These are phyloP conservation scores for Triadica sebifera DNA, from an alignment of 345 rosid genomes.

Conservation along the genomic window DNA sequence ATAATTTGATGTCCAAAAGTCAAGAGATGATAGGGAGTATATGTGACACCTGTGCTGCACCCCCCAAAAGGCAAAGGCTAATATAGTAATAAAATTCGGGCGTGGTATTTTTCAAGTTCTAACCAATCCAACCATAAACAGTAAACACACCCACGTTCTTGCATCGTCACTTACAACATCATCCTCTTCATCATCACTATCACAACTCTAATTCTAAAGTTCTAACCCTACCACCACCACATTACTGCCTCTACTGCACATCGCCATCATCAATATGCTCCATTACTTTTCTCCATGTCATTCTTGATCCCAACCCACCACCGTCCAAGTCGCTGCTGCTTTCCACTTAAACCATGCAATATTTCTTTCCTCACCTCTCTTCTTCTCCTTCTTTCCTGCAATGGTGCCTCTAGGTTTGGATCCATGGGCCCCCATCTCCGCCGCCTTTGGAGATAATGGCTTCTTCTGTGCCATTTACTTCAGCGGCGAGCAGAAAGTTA, in stretches of 20 bases:
- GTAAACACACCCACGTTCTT: constrained; percentile 37
- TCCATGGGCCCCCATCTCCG: constrained; percentile 83
- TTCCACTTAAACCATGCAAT: constrained; percentile 23
- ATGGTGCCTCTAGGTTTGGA: constrained; percentile 61
- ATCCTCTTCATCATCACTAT: not conserved
- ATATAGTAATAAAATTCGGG: constrained; percentile 10
- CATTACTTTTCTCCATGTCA: constrained; percentile 16
- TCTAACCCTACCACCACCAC: not conserved
- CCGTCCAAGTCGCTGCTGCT: too few species aligned
- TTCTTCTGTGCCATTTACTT: constrained; percentile 97
- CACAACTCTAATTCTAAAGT: not conserved
- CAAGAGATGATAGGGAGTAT: not conserved
- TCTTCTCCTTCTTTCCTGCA: constrained; percentile 26
- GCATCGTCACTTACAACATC: constrained; percentile 12
- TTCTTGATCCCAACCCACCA: not conserved
- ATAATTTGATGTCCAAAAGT: too few species aligned
- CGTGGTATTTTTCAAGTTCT: not conserved
- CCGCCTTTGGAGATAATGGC: constrained; percentile 70
- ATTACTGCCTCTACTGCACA: too few species aligned
- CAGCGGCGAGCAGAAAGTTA: constrained; percentile 71
- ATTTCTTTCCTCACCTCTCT: constrained; percentile 27
- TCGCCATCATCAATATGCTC: not conserved
- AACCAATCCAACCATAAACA: constrained; percentile 5
- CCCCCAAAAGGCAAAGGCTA: not conserved
- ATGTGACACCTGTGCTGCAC: too few species aligned